Base-by-base conservation (phyloP, 768 basidiomycete genomes). In the Mycena leptocephala region DNA sequence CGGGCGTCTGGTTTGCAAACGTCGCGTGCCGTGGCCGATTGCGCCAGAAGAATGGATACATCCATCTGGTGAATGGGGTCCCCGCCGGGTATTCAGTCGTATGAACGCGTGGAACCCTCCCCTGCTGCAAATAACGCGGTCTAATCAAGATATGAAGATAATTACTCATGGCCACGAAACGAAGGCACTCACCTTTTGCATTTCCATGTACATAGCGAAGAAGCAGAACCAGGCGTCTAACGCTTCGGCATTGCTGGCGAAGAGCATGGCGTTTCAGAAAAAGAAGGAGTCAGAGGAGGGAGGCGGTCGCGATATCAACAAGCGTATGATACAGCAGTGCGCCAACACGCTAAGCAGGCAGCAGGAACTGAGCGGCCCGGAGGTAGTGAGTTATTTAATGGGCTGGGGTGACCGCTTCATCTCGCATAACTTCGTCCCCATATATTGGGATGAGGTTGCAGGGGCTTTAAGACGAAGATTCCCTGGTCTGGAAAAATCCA, bases 131-230 rank as follows among this genome's bases (percentile, higher is more conserved):
- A 72, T 72, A 8, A 14, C 81, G 0, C 66, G 81, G 0, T 80
- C 79, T 65, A 91, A 90, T 74, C 81, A 87, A 41, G 85, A 90
- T 70, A 58, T 78, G 6, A 89, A 90, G 66, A 59, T 89, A 0
- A 63, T 90, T 0, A 80, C 82, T 2, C 83, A 84, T 67, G 85
- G 83, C 0, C 26, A 13, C 0, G 85, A 86, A 0, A 88, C 87
- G 0, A 81, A 79, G 33, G 78, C 82, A 4, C 70, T 87, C 0
- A 78, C 83, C 0, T 87, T 78, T 56, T 91, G 90, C 58, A 55
- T 16, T 70, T 78, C 61, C 61, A 53, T 14, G 80, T 86, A 74
- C 65, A 81, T 26, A n/a, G 79, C 9, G 16, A 78, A 43, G 56
- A 83, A 83, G 41, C 85, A 85, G 62, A 61, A 63, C 20, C 74